Evolutionary conservation across 2,329 filamentous ascomycete genomes (phyloP), one percentile per base, ranked within the genome.

Genomic region (Sporothrix dimorphospora): DNA sequence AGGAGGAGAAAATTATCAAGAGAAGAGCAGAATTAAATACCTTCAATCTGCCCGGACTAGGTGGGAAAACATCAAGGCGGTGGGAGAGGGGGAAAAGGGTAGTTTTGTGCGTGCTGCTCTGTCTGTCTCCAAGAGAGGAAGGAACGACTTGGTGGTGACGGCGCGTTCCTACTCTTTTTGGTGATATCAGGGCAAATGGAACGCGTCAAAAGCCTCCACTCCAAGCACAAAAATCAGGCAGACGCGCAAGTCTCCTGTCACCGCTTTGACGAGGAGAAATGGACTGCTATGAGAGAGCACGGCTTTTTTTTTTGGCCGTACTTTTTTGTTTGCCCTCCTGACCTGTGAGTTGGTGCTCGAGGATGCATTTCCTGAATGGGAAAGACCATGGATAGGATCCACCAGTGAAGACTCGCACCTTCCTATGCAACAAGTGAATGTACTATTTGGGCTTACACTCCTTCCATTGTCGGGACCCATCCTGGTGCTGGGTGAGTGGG

Each of bases 91-190:
- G 11, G 6, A 7, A 21, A n/a, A n/a, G 47, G 14, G 3, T 3
- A 16, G 12, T 19, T 34, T 59, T 40, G 57, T 63, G 40, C 45
- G 24, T 45, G 12, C 42, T 24, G 21, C 7, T 24, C 34, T 63
- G 19, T 42, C 55, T 27, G 19, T 7, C 7, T 42, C 38, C 57
- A 65, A 45, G 6, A 21, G 12, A 27, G 69, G 72, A 71, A 71
- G 47, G 72, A 69, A 71, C 63, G 65, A 65, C 67, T 40, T 38
- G 40, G 24, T 49, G 19, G 65, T 30, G 9, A 14, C 27, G 24
- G 19, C 24, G 63, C 16, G 42, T 49, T 24, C 42, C 65, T 68
- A 14, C 65, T n/a, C 19, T 19, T 69, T 69, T 45, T 45, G 49
- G 27, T 14, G 16, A 59, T 57, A 30, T 45, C 59, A 65, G 38